Base-by-base conservation (phyloP, 495 filamentous ascomycete species). In the Hypoxylon rickii region DNA sequence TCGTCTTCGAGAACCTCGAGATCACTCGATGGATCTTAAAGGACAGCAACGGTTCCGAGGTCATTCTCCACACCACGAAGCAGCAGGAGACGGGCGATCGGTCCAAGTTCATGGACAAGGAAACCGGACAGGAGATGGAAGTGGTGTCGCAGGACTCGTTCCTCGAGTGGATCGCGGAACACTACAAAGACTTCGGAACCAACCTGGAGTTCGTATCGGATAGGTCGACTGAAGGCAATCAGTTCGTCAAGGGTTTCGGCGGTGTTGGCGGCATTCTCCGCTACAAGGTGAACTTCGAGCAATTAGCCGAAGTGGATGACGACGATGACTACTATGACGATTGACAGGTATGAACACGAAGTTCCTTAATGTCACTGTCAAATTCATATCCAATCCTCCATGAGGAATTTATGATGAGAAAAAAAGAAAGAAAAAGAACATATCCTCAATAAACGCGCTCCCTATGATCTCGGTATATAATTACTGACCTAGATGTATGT, bases 211-310 rank as follows among this genome's bases (percentile, higher is more conserved):
- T 98, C 61, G 95, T 98, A 26, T 97, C 93, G 17, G 94, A 98
- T 70, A 86, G 91, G 29, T 96, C 92, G 31, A 91, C 88, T 58
- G 94, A 98, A 73, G 94, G 94, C 68, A 98, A 98, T 75, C 94
- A 98, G 78, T 98, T 98, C 77, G 94, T 98, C 64, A 97, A 96
- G 77, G 94, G 94, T 48, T 98, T 98, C 68, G 94, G 94, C 86
- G 94, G 94, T 65, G 95, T 98, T 62, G 94, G 94, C 52, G 93
- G 93, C 39, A 86, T 98, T 63, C 86, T 98, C 68, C 89, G 94
- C 56, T 98, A 98, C 85, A 97, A 97, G 79, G 89, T 98, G 79
- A 98, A 98, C 79, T 98, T 98, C 79, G 94, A 98, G 77, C 95
- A 98, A 73, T 83, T 98, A 71, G 89, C 88, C 65, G 95, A 98